Base-by-base conservation (phyloP, 306 rosid species). In the Vigna nakashimae region DNA sequence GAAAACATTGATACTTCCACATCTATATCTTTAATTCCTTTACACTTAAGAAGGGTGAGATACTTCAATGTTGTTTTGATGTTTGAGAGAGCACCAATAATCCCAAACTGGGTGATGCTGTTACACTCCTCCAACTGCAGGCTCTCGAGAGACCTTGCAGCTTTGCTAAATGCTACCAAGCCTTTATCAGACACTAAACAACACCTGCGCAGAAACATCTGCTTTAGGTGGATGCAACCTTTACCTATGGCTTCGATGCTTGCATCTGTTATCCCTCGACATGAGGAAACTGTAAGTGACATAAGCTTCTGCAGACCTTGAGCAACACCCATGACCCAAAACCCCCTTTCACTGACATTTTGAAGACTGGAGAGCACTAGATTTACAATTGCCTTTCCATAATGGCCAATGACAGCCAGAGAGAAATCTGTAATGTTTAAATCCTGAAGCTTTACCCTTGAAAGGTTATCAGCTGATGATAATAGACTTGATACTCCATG, bases 271-370 rank as follows among this genome's bases (percentile, higher is more conserved):
- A 84, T 79, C 64, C 94, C 93, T 24, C 88, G 85, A 67, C 97
- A 90, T 10, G 89, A 90, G 60, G 86, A 78, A 53, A 92, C 84
- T 18, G 88, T 82, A 79, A 90, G 52, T 5, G 89, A 88, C 1
- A 62, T 20, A 64, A 92, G 75, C 43, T 83, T 86, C 77, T 87
- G 81, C 80, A 92, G 59, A 55, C 89, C 90, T 75, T 79, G 84
- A 73, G 92, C 91, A 82, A 87, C 87, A 53, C 93, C 94, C 94
- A 92, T 87, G 75, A 88, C 90, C 97, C 94, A 92, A 82, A 92
- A 92, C 1, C 97, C 94, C 49, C 82, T 90, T 84, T 88, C 92
- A 63, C 83, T 87, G 18, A 84, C 92, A 84, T 62, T 62, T 62
- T 30, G 67, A 62, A 62, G 67, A 62, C 67, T 22, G 8, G 22